Conservation (phyloP, 2,329 filamentous ascomycete genomes). For the Fusarium solani-melongenae region DNA sequence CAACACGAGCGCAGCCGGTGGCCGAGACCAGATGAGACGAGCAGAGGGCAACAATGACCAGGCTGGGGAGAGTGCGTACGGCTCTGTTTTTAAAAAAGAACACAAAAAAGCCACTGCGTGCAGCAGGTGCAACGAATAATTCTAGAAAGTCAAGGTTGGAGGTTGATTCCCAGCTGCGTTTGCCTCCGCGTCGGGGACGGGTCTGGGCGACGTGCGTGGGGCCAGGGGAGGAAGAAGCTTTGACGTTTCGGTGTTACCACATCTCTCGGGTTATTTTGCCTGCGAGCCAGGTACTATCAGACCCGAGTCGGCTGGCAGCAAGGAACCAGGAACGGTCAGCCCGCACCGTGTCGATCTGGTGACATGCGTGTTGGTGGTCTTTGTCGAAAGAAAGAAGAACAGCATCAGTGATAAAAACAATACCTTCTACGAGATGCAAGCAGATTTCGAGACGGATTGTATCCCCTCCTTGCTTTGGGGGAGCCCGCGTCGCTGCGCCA, state of each 20-base stretch:
- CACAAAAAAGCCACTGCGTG: constrained; percentile 10
- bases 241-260: constrained; percentile 35
- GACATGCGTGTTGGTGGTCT: neutral
- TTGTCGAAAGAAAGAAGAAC: neutral
- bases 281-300: constrained; percentile 12
- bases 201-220: constrained; percentile 40
- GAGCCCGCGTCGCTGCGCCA: constrained; percentile 25
- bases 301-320: constrained; percentile 24
- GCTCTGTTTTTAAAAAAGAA: constrained; percentile 15
- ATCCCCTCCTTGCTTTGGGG: neutral
- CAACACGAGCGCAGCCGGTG: constrained; percentile 28
- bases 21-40: constrained; percentile 10
- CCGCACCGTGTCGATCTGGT: constrained; percentile 31
- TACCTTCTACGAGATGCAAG: neutral
- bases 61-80: constrained; percentile 12
- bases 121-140: constrained; percentile 25
- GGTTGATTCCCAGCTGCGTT: constrained; percentile 7
- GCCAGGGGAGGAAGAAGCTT: constrained; percentile 37
- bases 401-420: constrained; percentile 11
- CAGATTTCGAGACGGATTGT: constrained; percentile 16
- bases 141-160: constrained; percentile 35
- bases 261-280: constrained; percentile 19
- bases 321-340: constrained; percentile 33
- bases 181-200: constrained; percentile 20
- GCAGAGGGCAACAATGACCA: constrained; percentile 16